These are phyloP conservation scores for Trichoderma sp. DNA, from an alignment of 2,329 filamentous ascomycete species.

Conservation along the genomic window DNA sequence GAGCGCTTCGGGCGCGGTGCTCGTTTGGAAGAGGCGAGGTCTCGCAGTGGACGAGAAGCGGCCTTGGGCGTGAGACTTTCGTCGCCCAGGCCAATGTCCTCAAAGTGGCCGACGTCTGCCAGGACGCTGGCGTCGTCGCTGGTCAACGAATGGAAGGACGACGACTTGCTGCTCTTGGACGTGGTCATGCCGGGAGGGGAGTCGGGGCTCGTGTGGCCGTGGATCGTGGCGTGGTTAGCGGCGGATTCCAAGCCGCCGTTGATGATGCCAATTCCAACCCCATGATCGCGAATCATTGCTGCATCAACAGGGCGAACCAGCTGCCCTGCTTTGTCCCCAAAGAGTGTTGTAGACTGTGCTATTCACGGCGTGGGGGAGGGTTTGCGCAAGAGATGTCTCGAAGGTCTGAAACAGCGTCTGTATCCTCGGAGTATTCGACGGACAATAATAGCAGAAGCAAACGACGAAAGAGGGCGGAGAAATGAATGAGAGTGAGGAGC, in stretches of 20 bases:
- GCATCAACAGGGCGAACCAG: conserved; percentile 30
- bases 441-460: conserved; percentile 1
- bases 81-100: conserved; percentile 87
- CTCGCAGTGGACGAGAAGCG: conserved; percentile 43
- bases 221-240: conserved; percentile 8
- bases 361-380: not conserved
- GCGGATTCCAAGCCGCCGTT: conserved; percentile 22
- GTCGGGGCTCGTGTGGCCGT: conserved; percentile 40
- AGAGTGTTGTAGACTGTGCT: not conserved
- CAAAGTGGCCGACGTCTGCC: conserved; percentile 79
- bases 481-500: not conserved
- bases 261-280: conserved; percentile 33
- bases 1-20: conserved; percentile 45
- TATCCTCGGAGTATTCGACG: conserved; percentile 6
- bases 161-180: conserved; percentile 89
- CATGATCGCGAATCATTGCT: conserved; percentile 40
- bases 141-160: conserved; percentile 79
- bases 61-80: conserved; percentile 54
- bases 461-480: not conserved
- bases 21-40: conserved; percentile 38
- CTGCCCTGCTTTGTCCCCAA: not conserved
- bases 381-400: conserved; percentile 14
- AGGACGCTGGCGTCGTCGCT: conserved; percentile 72
- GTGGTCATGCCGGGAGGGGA: conserved; percentile 65
- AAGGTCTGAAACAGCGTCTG: conserved; percentile 13